Percentiles rank a stretch among this genome's conserved stretches.
These are phyloP conservation scores for Dicorynia guianensis DNA, from an alignment of 306 rosid genomes.

Conservation along the genomic window DNA sequence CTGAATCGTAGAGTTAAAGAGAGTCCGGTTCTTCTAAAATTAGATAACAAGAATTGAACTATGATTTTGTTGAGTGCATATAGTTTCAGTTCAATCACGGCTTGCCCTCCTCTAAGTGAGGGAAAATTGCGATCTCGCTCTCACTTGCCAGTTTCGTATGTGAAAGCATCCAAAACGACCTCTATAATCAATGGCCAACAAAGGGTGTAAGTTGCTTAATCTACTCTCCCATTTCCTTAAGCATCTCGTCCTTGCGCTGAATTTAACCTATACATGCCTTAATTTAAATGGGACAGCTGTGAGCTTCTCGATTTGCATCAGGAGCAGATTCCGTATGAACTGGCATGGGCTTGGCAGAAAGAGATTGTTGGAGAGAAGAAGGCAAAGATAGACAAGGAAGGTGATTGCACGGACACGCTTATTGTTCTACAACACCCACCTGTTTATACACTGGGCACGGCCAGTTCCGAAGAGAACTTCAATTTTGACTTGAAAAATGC, in stretches of 20 bases:
- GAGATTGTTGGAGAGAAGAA: slow-evolving; percentile 48
- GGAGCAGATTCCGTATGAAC: slow-evolving; percentile 60
- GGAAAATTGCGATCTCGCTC: neutral
- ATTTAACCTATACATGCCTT: neutral
- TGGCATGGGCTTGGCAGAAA: slow-evolving; percentile 63
- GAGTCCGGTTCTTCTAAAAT: neutral
- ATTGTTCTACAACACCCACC: slow-evolving; percentile 55
- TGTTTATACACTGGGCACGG: slow-evolving; percentile 47
- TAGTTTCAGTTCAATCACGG: slow-evolving; percentile 28
- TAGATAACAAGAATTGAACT: neutral
- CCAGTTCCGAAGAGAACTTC: slow-evolving; percentile 46
- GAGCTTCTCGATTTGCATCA: slow-evolving; percentile 72
- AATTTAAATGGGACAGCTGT: slow-evolving; percentile 53
- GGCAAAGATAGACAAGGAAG: slow-evolving; percentile 41
- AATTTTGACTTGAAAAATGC: slow-evolving; percentile 47
- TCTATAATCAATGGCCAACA: neutral
- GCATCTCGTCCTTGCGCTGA: slow-evolving; percentile 1
- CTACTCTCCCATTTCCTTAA: slow-evolving; percentile 9
- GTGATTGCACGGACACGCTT: slow-evolving; percentile 50
- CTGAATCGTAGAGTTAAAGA: neutral
- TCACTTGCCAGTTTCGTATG: slow-evolving; percentile 14
- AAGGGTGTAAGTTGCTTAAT: slow-evolving; percentile 48
- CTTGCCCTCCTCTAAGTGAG: slow-evolving; percentile 21
- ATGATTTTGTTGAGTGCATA: slow-evolving; percentile 43
- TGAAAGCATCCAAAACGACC: slow-evolving; percentile 25